Conservation (phyloP, 179 eudicot genomes). For the Sideroxylon spinosum region DNA sequence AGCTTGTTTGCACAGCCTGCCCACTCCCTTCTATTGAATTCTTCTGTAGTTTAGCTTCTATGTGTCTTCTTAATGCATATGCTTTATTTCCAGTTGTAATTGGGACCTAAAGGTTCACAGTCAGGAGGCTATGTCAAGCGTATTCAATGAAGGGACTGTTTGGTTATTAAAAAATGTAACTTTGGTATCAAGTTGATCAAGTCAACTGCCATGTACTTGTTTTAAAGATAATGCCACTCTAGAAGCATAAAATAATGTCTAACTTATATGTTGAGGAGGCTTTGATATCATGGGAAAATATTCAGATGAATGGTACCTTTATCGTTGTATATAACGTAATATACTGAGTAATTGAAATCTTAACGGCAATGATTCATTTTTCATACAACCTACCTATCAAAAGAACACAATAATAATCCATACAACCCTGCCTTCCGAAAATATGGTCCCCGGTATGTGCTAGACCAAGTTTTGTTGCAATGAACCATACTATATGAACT, state of each 20-base stretch:
- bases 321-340: too few species aligned
- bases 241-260: not conserved
- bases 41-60: not conserved
- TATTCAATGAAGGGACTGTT: not conserved
- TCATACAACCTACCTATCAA: too few species aligned
- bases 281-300: not conserved
- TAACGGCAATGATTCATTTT: too few species aligned
- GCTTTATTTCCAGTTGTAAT: not conserved
- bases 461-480: not conserved
- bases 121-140: not conserved
- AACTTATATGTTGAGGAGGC: not conserved
- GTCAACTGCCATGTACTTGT: not conserved
- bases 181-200: not conserved
- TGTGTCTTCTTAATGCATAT: not conserved
- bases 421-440: too few species aligned
- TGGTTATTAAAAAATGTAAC: not conserved
- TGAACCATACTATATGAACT: not conserved
- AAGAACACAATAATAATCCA: too few species aligned
- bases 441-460: not conserved
- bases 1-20: slow-evolving; percentile 17
- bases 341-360: too few species aligned
- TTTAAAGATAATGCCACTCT: not conserved
- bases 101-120: slow-evolving; percentile 8
- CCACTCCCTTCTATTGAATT: slow-evolving; percentile 15
- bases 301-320: too few species aligned